A percentile compares a stretch with the other conserved stretches of the same genome.
Evolutionary conservation across 2,329 filamentous ascomycete genomes (phyloP).

Genomic region (Cyphellophora europaea): DNA sequence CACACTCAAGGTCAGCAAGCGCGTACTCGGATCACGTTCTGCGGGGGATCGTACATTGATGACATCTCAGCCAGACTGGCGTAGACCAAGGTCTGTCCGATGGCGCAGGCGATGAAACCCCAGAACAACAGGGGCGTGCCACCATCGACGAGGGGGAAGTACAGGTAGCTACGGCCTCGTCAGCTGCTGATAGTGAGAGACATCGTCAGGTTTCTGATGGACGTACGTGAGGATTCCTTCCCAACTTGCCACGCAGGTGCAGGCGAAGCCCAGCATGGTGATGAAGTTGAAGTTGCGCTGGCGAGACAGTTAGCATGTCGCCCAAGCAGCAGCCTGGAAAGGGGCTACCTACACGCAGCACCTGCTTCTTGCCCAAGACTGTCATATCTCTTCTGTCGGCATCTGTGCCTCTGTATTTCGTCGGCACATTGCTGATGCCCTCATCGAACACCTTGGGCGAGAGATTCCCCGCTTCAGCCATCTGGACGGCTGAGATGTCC

Average conservation of each 20-base stretch:
- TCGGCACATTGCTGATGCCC: slow-evolving; percentile 20
- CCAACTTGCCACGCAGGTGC: slow-evolving; percentile 34
- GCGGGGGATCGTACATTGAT: slow-evolving; percentile 30
- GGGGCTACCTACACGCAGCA: slow-evolving; percentile 23
- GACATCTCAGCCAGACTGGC: slow-evolving; percentile 41
- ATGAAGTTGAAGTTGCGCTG: slow-evolving; percentile 37
- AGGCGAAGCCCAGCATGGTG: slow-evolving; percentile 36
- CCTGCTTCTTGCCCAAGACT: slow-evolving; percentile 28
- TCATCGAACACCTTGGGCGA: background rate
- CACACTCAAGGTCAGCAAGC: background rate
- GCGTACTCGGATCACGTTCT: background rate
- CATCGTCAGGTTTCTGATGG: background rate
- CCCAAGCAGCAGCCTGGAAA: background rate
- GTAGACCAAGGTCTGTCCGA: slow-evolving; percentile 31
- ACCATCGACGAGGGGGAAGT: slow-evolving; percentile 30
- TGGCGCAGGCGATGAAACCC: slow-evolving; percentile 38
- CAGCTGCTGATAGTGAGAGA: background rate
- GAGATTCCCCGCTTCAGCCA: background rate
- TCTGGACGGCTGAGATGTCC: background rate
- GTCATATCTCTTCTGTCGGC: slow-evolving; percentile 30
- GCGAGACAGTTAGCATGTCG: background rate
- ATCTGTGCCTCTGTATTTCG: slow-evolving; percentile 27
- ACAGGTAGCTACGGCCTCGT: slow-evolving; percentile 5
- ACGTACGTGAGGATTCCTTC: slow-evolving; percentile 31
- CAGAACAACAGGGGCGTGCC: slow-evolving; percentile 45